Base-by-base conservation (phyloP, 148 eudicot species). In the Vaccinium macrocarpon region DNA sequence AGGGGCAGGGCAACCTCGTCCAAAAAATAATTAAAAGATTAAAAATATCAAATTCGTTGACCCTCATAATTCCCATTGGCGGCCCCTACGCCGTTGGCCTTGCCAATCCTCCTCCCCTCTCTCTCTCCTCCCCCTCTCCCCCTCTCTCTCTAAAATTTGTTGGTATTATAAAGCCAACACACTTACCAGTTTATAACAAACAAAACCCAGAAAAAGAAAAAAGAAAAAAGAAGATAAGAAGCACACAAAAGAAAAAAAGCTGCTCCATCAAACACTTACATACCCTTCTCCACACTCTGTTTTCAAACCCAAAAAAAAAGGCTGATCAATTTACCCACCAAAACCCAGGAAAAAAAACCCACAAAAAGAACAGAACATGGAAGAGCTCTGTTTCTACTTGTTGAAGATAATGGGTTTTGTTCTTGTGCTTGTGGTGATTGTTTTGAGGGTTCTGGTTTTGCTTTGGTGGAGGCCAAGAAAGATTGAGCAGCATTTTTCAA, bases 391-490 rank as follows among this genome's bases (percentile, higher is more conserved):
- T 66, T 64, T 84, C 18, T 83, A 79, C 84, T 86, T 86, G 80
- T 48, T 87, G 56, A 88, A 88, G 84, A 68, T 81, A 29, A 16
- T 86, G 83, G 52, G 84, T 10, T 82, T 93, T 4, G 80, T 32
- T 61, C n/a, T 88, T 5, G 7, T 87, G 4, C n/a, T 89, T 23
- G 4, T 82, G 51, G 87, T 88, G 12, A 81, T 93, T 80, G 57
- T 84, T 32, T n/a, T 87, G 27, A 92, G 91, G 80, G 76, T 92
- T 25, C 64, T 85, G 83, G 80, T 91, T n/a, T 86, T 90, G 70
- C 85, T 95, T 16, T 97, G 98, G 96, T 95, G 97, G 98, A 92
- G 88, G 51, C 99, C 99, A 35, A 91, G 93, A 49, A 93, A 81
- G 84, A 89, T 93, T 46, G 96, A 92, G 84, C 84, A 89, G 19